Percentiles rank a stretch among this genome's conserved stretches.
phyloP scores from a whole-genome alignment of 371 early-diverging fungal genomes.

The Rhizopus arrhizus region DNA sequence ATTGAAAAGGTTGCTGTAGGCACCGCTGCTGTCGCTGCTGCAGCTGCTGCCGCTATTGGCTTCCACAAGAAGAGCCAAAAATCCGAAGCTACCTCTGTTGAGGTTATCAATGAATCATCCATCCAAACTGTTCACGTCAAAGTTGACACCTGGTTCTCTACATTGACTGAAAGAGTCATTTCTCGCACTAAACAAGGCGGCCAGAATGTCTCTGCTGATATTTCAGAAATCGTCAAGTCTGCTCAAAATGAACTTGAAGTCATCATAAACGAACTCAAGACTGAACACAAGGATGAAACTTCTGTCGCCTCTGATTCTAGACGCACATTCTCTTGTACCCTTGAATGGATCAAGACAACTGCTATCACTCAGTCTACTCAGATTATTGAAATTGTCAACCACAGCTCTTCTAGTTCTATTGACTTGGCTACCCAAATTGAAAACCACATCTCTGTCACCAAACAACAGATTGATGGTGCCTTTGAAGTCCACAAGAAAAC shows the following conservation, averaged over 20 bases:
- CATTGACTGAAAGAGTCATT: slow-evolving; percentile 25
- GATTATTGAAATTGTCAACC: slow-evolving; percentile 30
- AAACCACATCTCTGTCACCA: slow-evolving; percentile 32
- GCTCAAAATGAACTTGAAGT: slow-evolving; percentile 31
- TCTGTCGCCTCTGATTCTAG: slow-evolving; percentile 8
- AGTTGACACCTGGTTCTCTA: slow-evolving; percentile 27
- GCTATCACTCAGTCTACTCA: slow-evolving; percentile 28
- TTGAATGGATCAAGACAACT: slow-evolving; percentile 34
- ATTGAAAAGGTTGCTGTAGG: slow-evolving; percentile 27
- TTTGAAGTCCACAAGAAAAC: slow-evolving; percentile 33
- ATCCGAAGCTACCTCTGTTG: slow-evolving; percentile 17
- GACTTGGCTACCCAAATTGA: slow-evolving; percentile 39
- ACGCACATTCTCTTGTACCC: slow-evolving; percentile 23
- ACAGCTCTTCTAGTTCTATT: slow-evolving; percentile 26
- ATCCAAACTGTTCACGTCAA: slow-evolving; percentile 23
- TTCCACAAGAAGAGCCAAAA: slow-evolving; percentile 29
- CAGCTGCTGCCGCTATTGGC: slow-evolving; percentile 27
- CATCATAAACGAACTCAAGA: slow-evolving; percentile 19
- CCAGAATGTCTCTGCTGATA: slow-evolving; percentile 21
- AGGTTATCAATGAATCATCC: slow-evolving; percentile 22
- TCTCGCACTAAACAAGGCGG: slow-evolving; percentile 32
- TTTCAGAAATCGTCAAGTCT: slow-evolving; percentile 30
- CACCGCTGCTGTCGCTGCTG: slow-evolving; percentile 32
- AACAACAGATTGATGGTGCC: slow-evolving; percentile 34
- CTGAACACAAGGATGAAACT: slow-evolving; percentile 7